These are phyloP conservation scores for Nelumbo lutea DNA, from an alignment of 164 flowering plant species.

Conservation along the genomic window DNA sequence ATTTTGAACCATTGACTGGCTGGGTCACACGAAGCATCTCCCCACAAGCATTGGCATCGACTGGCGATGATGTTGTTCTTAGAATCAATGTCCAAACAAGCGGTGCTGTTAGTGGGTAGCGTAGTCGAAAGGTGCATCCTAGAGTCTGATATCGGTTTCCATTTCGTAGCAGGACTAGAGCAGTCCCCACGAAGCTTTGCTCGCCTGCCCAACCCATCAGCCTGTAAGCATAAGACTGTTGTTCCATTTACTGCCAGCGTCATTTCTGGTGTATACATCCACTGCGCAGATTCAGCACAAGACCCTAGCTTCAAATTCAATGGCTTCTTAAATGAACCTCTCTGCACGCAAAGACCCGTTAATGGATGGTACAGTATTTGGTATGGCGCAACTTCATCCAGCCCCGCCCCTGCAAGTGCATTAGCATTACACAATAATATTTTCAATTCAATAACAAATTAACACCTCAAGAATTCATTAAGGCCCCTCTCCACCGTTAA, in stretches of 20 bases:
- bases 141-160: constrained; percentile 61
- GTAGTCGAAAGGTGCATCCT: constrained; percentile 59
- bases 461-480: too few relatives aligned
- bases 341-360: constrained; percentile 56
- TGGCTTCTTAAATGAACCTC: constrained; percentile 30
- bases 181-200: constrained; percentile 44
- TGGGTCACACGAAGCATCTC: constrained; percentile 54
- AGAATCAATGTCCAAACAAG: constrained; percentile 67
- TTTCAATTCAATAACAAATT: too few relatives aligned
- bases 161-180: constrained; percentile 30
- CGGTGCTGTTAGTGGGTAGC: constrained; percentile 21
- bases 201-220: constrained; percentile 31
- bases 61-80: constrained; percentile 39
- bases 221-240: constrained; percentile 55
- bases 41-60: constrained; percentile 52
- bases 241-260: constrained; percentile 29
- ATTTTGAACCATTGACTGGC: constrained; percentile 83
- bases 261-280: constrained; percentile 48
- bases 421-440: too few relatives aligned
- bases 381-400: constrained; percentile 25
- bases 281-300: constrained; percentile 38
- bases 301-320: constrained; percentile 41
- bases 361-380: constrained; percentile 59
- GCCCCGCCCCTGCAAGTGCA: constrained; percentile 57
- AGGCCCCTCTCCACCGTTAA: too few relatives aligned